Evolutionary conservation across 163 green algal genomes (phyloP).

Genomic region (Volvox carteri): DNA sequence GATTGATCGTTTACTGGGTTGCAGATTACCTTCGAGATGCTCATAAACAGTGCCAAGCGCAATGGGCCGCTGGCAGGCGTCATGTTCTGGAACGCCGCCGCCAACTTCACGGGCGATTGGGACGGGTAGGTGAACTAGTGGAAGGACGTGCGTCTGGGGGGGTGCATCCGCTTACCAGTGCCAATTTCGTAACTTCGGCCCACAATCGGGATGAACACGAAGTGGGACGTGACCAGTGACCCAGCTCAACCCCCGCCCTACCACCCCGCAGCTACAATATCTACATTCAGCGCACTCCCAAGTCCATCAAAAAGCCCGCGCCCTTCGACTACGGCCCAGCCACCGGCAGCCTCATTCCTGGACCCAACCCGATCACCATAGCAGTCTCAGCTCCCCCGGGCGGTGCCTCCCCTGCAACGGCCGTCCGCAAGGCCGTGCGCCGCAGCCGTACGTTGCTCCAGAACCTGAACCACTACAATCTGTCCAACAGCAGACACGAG

Average conservation of each 20-base stretch:
- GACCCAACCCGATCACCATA: not conserved
- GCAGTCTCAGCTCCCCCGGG: not conserved
- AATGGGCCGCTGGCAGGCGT: slow-evolving; percentile 38
- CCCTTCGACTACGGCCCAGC: slow-evolving; percentile 52
- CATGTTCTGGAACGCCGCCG: slow-evolving; percentile 56
- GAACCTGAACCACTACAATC: too few species aligned
- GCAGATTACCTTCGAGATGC: slow-evolving; percentile 26
- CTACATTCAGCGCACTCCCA: slow-evolving; percentile 20
- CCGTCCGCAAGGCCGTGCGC: not conserved
- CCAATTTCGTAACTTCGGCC: too few species aligned
- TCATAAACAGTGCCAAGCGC: slow-evolving; percentile 10
- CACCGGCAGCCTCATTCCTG: slow-evolving; percentile 13
- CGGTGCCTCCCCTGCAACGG: too few species aligned
- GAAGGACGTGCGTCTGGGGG: too few species aligned
- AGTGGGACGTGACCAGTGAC: too few species aligned
- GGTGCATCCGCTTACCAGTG: too few species aligned
- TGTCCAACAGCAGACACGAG: too few species aligned
- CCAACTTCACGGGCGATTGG: slow-evolving; percentile 38
- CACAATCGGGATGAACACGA: too few species aligned
- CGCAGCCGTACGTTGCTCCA: not conserved
- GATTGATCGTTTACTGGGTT: too few species aligned
- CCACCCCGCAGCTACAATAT: slow-evolving; percentile 60
- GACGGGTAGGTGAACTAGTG: slow-evolving; percentile 57
- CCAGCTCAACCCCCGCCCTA: too few species aligned
- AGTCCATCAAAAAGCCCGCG: not conserved